Percentiles rank a stretch among this genome's conserved stretches.
Conservation (phyloP, 371 early-diverging fungal species). For the Synchytrium microbalum region DNA sequence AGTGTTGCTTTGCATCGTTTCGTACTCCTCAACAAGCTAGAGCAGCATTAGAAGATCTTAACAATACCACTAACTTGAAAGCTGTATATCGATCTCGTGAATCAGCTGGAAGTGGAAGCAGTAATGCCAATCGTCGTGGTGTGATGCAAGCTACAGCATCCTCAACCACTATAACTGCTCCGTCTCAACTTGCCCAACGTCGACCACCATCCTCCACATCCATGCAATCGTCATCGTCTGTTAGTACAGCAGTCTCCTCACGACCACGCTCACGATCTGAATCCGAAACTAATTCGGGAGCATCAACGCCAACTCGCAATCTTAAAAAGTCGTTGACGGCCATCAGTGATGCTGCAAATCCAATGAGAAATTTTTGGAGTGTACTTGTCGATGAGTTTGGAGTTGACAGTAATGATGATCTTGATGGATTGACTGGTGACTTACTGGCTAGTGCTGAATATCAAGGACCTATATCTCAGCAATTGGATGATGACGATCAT, state of each 20-base stretch:
- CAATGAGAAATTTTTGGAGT: neutral
- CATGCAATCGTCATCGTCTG: neutral
- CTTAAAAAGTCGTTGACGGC: neutral
- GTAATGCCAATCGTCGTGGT: neutral
- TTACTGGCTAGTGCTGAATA: neutral
- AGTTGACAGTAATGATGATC: neutral
- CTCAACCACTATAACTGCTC: neutral
- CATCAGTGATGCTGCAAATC: neutral
- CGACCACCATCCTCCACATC: neutral
- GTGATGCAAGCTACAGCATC: neutral
- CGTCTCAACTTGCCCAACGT: neutral
- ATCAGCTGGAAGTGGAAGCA: neutral
- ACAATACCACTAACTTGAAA: constrained; percentile 11
- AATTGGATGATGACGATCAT: neutral
- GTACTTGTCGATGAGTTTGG: neutral
- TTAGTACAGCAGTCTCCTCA: too few species aligned
- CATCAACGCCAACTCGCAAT: neutral
- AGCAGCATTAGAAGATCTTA: constrained; percentile 12
- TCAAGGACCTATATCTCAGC: neutral
- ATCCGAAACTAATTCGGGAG: neutral
- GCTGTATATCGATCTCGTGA: constrained; percentile 6
- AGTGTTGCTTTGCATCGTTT: constrained; percentile 15
- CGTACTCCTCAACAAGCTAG: constrained; percentile 4
- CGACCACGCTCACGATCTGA: too few species aligned
- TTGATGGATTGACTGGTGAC: neutral